Evolutionary conservation across 164 flowering plant genomes (phyloP).

Genomic region (Piper betle): DNA sequence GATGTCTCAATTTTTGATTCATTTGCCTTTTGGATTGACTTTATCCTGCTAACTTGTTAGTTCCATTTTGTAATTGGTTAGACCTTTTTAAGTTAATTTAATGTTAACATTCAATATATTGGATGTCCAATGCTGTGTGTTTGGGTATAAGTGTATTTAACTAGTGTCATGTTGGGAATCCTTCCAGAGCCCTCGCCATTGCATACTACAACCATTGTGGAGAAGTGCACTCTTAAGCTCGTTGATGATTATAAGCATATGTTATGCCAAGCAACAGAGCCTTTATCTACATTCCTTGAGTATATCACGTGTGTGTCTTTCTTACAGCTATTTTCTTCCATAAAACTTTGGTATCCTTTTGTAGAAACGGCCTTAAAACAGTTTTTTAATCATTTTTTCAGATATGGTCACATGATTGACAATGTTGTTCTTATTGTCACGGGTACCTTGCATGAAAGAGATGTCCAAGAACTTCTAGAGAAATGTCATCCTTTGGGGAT

Average conservation of each 20-base stretch:
- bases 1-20: no score
- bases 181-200: conserved; percentile 90
- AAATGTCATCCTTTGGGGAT: conserved; percentile 99
- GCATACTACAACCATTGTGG: conserved; percentile 97
- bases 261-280: conserved; percentile 97
- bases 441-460: conserved; percentile 99
- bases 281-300: conserved; percentile 90
- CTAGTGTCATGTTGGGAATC: background rate
- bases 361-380: background rate
- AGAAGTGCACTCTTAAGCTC: conserved; percentile 92
- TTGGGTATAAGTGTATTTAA: no score
- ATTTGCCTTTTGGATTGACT: no score
- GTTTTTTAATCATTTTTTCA: conserved; percentile 16
- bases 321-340: background rate
- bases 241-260: conserved; percentile 98
- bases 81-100: no score
- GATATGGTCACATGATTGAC: conserved; percentile 99
- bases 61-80: no score
- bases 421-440: conserved; percentile 98
- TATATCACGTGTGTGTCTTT: conserved; percentile 64
- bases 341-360: background rate
- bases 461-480: conserved; percentile 92
- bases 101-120: no score
- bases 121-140: background rate
- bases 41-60: no score